Evolutionary conservation across 1,284 basidiomycete genomes (phyloP).

Genomic region (Boletus hoseneyae): DNA sequence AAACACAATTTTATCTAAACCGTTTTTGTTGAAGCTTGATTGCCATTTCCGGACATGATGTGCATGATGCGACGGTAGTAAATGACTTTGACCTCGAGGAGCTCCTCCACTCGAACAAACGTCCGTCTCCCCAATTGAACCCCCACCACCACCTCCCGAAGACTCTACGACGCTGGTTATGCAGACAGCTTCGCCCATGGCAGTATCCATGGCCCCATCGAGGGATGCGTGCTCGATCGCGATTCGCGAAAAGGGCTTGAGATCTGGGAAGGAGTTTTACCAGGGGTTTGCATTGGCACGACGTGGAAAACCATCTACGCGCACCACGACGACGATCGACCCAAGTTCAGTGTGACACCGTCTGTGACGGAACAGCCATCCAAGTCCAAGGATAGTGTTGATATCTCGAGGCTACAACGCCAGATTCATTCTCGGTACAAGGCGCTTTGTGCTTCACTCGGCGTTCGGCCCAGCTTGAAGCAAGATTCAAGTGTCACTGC

Average conservation of each 20-base stretch:
- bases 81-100: constrained; percentile 57
- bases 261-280: constrained; percentile 95
- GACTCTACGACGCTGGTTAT: constrained; percentile 81
- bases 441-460: constrained; percentile 80
- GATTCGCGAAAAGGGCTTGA: constrained; percentile 97
- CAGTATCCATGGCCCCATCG: constrained; percentile 84
- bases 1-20: no score
- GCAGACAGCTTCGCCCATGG: constrained; percentile 81
- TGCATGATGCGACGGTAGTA: constrained; percentile 26
- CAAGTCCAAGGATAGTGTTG: constrained; percentile 47
- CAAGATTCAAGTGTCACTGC: constrained; percentile 89
- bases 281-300: constrained; percentile 77
- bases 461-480: constrained; percentile 63
- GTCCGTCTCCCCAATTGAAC: constrained; percentile 36
- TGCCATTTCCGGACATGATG: no score
- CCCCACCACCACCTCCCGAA: constrained; percentile 29
- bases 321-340: constrained; percentile 47
- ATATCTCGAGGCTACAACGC: constrained; percentile 72
- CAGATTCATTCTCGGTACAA: constrained; percentile 89
- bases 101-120: constrained; percentile 69
- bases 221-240: constrained; percentile 87
- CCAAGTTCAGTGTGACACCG: constrained; percentile 51
- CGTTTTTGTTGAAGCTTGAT: no score
- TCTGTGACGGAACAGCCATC: constrained; percentile 36
- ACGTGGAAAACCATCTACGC: constrained; percentile 60